Conservation (phyloP, 2,329 filamentous ascomycete species). For the Orbilia ellipsospora region DNA sequence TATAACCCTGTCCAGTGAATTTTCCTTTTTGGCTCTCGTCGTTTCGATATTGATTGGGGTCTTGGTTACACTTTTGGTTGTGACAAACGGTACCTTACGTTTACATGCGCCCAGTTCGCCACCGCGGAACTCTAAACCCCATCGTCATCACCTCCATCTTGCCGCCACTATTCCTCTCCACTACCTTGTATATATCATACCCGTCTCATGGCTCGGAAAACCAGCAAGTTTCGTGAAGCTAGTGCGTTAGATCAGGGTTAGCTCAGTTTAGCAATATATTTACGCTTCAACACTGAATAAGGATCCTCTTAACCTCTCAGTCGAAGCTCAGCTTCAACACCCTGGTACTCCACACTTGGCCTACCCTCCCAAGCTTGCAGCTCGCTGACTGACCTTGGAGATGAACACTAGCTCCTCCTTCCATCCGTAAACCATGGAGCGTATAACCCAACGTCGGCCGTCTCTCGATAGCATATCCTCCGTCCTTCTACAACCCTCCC, state of each 20-base stretch:
- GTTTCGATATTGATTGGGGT: no score
- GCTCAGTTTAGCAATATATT: constrained; percentile 6
- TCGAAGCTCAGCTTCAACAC: neutral
- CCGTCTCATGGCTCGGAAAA: constrained; percentile 48
- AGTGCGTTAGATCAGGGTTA: constrained; percentile 53
- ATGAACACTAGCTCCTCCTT: neutral
- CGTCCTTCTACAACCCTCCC: constrained; percentile 30
- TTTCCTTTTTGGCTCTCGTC: neutral
- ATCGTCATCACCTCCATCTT: neutral
- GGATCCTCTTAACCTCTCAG: neutral
- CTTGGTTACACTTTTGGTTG: no score
- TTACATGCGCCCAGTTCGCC: no score
- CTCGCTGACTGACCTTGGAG: constrained; percentile 14
- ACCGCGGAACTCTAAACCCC: constrained; percentile 5
- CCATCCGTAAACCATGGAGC: constrained; percentile 36
- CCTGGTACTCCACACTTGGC: neutral
- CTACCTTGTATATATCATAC: neutral
- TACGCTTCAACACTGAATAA: no score
- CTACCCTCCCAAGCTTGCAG: neutral
- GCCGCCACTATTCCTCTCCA: neutral
- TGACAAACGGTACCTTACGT: no score
- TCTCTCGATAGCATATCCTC: constrained; percentile 52
- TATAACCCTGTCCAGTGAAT: neutral
- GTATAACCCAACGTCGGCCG: constrained; percentile 36
- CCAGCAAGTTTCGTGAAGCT: constrained; percentile 33